phyloP scores from a whole-genome alignment of 257 asterid genomes.

The Solanum paucissectum region DNA sequence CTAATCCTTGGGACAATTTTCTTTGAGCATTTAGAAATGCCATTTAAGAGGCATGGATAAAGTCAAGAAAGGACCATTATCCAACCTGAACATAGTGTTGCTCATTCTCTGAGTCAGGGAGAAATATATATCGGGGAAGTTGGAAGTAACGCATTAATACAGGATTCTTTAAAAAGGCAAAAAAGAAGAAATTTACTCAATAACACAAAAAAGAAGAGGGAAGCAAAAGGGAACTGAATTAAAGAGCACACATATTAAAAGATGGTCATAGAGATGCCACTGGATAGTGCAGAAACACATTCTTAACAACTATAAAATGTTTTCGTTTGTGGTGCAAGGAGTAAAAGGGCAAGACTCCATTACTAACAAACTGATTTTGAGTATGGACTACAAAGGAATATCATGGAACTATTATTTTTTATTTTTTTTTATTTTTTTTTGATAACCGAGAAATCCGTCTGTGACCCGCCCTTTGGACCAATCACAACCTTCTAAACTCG shows the following conservation, averaged over 20 bases:
- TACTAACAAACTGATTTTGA: background rate
- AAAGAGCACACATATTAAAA: background rate
- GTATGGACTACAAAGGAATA: background rate
- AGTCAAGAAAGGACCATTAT: background rate
- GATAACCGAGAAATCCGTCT: no score
- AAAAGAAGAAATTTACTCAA: background rate
- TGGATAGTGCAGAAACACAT: background rate
- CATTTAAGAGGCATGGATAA: background rate
- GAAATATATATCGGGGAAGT: background rate
- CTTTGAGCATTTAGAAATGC: background rate
- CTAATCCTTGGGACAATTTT: background rate
- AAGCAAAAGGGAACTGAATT: background rate
- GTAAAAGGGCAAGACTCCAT: background rate
- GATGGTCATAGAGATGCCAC: background rate
- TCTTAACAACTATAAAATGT: background rate
- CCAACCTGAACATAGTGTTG: background rate
- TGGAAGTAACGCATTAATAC: background rate
- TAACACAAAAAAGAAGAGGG: background rate
- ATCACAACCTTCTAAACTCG: no score
- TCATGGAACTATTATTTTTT: background rate
- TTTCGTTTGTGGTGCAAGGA: background rate
- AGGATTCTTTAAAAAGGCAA: background rate
- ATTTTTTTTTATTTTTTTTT: no score
- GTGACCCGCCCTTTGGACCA: no score
- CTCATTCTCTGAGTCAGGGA: background rate